Base-by-base conservation (phyloP, 306 rosid genomes). In the Arachis stenosperma region DNA sequence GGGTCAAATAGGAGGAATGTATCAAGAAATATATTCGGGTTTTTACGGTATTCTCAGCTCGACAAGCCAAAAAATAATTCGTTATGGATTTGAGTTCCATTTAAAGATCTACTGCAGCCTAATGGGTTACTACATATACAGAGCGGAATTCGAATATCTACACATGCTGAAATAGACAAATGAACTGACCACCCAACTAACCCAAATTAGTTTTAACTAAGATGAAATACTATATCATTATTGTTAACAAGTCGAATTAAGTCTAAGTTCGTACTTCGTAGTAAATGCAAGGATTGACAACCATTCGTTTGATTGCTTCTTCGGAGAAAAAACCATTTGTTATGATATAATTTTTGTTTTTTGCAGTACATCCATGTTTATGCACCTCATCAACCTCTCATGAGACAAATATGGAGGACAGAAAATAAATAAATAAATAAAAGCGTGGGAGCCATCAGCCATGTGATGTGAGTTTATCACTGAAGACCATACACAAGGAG, bases 401-500 rank as follows among this genome's bases (percentile, higher is more conserved):
- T 48, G 54, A 63, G 50, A 64, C 56, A 50, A 33, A 39, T 73
- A 67, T 69, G 51, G 61, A 67, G 63, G 66, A 52, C 13, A 62
- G 53, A 70, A 70, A 64, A 46, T 42, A 55, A 55, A 46, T 13
- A 42, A 5, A 46, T 48, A 52, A 50, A 22, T 22, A 22, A 67
- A 51, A 6, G 37, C 37, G 4, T 2, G 37, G 37, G 37, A 7
- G 46, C 48, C 7, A 51, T 59, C 2, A 7, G 46, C 48, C 7
- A 51, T 59, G 42, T 61, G 27, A 56, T 65, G 37, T 33, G 37
- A 77, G 65, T 65, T 43, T 57, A 67, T 88, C 84, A 95, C 81
- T 94, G 99, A 85, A 95, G 98, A 69, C 98, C 98, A 86, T 85
- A 95, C 39, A 91, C 84, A 87, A 95, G 99, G 90, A 95, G 81